A percentile compares a stretch with the other conserved stretches of the same genome.
These are phyloP conservation scores for Tetrahymena thermophila DNA, from an alignment of 73 alveolate species.

Conservation along the genomic window DNA sequence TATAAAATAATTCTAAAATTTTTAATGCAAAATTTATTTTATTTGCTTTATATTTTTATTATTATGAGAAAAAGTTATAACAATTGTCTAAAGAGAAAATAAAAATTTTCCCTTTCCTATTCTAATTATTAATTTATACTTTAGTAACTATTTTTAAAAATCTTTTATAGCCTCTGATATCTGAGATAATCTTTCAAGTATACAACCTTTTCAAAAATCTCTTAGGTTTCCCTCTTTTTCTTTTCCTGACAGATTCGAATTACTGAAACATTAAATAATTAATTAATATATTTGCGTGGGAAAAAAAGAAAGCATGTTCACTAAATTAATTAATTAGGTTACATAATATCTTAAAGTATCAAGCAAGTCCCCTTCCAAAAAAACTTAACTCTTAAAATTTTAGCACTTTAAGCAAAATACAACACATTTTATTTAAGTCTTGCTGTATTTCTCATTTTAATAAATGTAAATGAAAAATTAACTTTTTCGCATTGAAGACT, in stretches of 20 bases:
- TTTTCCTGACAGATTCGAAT: neutral
- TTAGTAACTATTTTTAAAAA: too few relatives aligned
- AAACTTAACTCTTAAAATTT: neutral
- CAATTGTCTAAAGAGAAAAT: neutral
- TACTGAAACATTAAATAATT: neutral
- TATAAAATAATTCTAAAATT: too few relatives aligned
- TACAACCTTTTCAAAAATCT: neutral
- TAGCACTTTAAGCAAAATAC: neutral
- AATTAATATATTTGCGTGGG: neutral
- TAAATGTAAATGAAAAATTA: neutral
- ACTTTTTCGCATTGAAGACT: neutral
- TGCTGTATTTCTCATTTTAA: neutral
- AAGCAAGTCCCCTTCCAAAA: neutral
- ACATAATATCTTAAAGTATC: neutral
- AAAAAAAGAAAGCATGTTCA: too few relatives aligned
- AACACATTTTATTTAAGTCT: neutral
- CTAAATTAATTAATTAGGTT: neutral
- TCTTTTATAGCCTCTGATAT: neutral
- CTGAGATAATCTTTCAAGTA: neutral
- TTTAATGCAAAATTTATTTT: too few relatives aligned
- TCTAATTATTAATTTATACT: neutral
- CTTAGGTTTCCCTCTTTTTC: neutral
- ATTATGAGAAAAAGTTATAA: too few relatives aligned
- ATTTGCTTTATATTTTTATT: too few relatives aligned
- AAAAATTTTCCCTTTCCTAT: too few relatives aligned